These are phyloP conservation scores for Usnea hakonensis DNA, from an alignment of 495 filamentous ascomycete genomes.

Conservation along the genomic window DNA sequence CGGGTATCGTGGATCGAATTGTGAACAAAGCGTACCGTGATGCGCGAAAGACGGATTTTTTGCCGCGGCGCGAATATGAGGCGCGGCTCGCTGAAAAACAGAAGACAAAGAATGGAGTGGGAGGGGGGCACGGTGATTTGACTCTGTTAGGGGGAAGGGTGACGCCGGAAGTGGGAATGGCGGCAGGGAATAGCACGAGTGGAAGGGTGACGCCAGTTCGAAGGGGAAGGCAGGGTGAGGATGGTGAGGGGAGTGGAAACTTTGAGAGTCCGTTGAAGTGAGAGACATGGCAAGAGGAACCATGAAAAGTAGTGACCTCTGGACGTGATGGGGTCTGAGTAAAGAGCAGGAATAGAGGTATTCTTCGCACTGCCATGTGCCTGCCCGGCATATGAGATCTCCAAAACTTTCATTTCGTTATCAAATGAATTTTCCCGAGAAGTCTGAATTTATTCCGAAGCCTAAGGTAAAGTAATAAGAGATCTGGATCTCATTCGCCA, in stretches of 20 bases:
- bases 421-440: neutral
- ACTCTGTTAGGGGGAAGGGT: constrained; percentile 18
- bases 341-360: neutral
- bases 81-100: neutral
- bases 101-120: constrained; percentile 1
- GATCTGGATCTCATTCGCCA: neutral
- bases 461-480: neutral
- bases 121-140: constrained; percentile 4
- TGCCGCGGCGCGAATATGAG: constrained; percentile 46
- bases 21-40: constrained; percentile 74
- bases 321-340: neutral
- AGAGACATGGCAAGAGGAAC: neutral
- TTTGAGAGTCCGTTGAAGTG: constrained; percentile 28
- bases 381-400: too few relatives aligned
- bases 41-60: constrained; percentile 64
- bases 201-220: constrained; percentile 17
- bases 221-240: constrained; percentile 9
- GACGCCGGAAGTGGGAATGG: constrained; percentile 19
- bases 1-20: constrained; percentile 70
- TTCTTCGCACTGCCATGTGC: neutral
- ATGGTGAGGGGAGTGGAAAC: constrained; percentile 16
- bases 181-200: constrained; percentile 15
- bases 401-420: too few relatives aligned
- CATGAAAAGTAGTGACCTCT: neutral
- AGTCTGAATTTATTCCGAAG: neutral